These are phyloP conservation scores for Colletotrichum magnum DNA, from an alignment of 2,329 filamentous ascomycete species.

Conservation along the genomic window DNA sequence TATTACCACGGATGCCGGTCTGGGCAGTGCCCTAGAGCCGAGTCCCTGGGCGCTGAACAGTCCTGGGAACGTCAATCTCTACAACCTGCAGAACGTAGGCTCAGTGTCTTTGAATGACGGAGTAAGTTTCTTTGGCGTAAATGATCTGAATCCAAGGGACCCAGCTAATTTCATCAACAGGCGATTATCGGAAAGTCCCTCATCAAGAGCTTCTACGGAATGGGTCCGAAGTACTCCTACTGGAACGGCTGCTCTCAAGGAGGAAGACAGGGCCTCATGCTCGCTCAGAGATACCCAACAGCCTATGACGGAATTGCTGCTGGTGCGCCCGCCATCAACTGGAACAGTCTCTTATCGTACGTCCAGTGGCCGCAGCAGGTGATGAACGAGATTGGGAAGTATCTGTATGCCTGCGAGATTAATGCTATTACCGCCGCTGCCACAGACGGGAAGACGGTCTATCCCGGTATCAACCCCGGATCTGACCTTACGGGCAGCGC, in stretches of 20 bases:
- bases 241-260: slow-evolving; percentile 67
- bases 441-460: neutral
- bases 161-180: neutral
- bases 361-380: slow-evolving; percentile 15
- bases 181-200: slow-evolving; percentile 64
- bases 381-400: slow-evolving; percentile 27
- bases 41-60: slow-evolving; percentile 42
- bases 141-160: no score
- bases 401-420: slow-evolving; percentile 42
- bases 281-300: slow-evolving; percentile 61
- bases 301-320: slow-evolving; percentile 61
- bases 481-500: neutral
- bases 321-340: slow-evolving; percentile 44
- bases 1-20: slow-evolving; percentile 43
- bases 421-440: slow-evolving; percentile 50
- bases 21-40: neutral
- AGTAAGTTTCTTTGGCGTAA: slow-evolving; percentile 60
- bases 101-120: slow-evolving; percentile 50
- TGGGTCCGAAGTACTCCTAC: slow-evolving; percentile 54
- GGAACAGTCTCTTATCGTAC: slow-evolving; percentile 15
- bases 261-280: slow-evolving; percentile 64
- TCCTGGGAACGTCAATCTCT: slow-evolving; percentile 34
- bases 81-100: slow-evolving; percentile 51
- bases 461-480: slow-evolving; percentile 1
- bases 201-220: slow-evolving; percentile 61